Base-by-base conservation (phyloP, 2,329 filamentous ascomycete species). In the Emmonsiellopsis sp. region DNA sequence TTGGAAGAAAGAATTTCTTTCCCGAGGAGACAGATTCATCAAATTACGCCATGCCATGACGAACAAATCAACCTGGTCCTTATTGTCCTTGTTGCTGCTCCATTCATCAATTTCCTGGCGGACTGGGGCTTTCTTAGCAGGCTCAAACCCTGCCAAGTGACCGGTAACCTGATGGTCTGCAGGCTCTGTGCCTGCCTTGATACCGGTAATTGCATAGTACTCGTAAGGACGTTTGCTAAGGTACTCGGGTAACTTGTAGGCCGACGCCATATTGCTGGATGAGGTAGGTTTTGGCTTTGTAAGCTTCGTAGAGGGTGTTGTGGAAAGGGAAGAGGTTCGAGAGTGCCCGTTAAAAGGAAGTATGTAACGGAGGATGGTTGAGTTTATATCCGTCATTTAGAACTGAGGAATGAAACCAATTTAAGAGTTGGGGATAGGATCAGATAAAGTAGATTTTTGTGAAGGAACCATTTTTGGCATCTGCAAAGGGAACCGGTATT, bases 71-170 rank as follows among this genome's bases (percentile, higher is more conserved):
- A 51, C 49, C 17, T 51, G 49, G 11, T 43, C 42, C 14, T 34
- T 27, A 44, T 51, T 44, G 34, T 17, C 49, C 31, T 34, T 51
- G 17, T 51, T 44, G 40, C 32, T 44, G 49, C 39, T 43, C 49
- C 49, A 51, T 17, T 44, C 49, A 42, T 42, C 39, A 34, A 51
- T 51, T 44, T 51, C 49, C 43, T 51, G 49, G 27, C 49, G 49
- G 31, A 51, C 40, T 43, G 49, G 49, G 32, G 42, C 49, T 34
- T 51, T 49, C 36, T 49, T 49, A 34, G 5, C 21, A 14, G 47
- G 36, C 5, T 39, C 36, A 5, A 33, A 14, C 21, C 47, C 36
- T 2, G 47, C 17, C 39, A 39, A 31, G 36, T 39, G 39, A 7
- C 47, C 47, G 6, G 47, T 49, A 40, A 49, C 21, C 21, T 27